Conservation (phyloP, 495 filamentous ascomycete genomes). For the Neohortaea acidophila region DNA sequence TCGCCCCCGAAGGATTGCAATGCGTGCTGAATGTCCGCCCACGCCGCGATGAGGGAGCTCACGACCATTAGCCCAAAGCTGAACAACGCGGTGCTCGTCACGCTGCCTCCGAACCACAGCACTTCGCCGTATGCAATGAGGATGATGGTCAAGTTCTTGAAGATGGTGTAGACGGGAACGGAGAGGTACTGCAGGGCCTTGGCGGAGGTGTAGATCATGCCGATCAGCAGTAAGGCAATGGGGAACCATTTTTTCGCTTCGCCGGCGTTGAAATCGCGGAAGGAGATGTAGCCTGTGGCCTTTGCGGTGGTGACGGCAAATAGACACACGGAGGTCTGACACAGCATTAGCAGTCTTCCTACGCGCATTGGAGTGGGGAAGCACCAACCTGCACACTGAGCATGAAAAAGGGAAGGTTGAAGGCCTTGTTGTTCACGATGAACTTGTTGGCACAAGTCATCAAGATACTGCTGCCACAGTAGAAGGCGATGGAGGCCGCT, state of each 20-base stretch:
- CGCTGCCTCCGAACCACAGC: slow-evolving; percentile 94
- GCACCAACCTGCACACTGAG: slow-evolving; percentile 71
- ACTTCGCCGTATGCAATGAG: slow-evolving; percentile 98
- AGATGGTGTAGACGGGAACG: slow-evolving; percentile 98
- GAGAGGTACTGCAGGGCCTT: slow-evolving; percentile 95
- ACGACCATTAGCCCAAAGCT: slow-evolving; percentile 97
- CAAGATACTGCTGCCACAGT: slow-evolving; percentile 86
- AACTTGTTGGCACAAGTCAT: slow-evolving; percentile 99
- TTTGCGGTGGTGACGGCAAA: slow-evolving; percentile 76
- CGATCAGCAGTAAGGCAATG: slow-evolving; percentile 88
- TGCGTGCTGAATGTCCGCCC: slow-evolving; percentile 76
- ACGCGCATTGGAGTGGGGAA: neutral
- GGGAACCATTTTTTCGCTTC: slow-evolving; percentile 98
- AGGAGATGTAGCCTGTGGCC: slow-evolving; percentile 66
- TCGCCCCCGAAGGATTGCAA: slow-evolving; percentile 5
- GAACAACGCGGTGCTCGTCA: slow-evolving; percentile 73
- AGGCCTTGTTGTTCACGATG: slow-evolving; percentile 74
- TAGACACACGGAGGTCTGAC: slow-evolving; percentile 79
- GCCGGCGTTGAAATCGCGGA: slow-evolving; percentile 74
- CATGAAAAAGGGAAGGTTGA: slow-evolving; percentile 95
- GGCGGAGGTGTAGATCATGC: slow-evolving; percentile 97
- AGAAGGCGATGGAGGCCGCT: slow-evolving; percentile 64
- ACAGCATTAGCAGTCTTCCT: neutral
- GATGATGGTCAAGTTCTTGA: slow-evolving; percentile 99
- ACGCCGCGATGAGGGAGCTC: slow-evolving; percentile 86